Conservation (phyloP, 1,284 basidiomycete genomes). For the Lentinula novae-zelandiae region DNA sequence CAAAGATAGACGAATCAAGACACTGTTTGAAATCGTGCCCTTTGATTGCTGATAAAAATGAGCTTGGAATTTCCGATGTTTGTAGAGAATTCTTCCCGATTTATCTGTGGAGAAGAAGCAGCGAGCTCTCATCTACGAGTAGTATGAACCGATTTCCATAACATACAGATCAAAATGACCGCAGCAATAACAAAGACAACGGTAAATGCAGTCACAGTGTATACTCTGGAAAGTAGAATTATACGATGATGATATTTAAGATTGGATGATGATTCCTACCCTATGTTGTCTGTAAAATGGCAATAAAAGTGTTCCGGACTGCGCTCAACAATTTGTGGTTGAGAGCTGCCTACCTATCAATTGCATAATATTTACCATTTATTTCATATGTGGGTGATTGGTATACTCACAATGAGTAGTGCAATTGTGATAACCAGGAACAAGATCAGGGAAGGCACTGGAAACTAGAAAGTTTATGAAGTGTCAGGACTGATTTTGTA, state of each 20-base stretch:
- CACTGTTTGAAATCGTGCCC: neutral
- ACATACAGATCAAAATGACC: too few species aligned
- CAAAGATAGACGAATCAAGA: neutral
- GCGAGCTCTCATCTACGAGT: too few species aligned
- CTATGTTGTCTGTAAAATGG: slow-evolving; percentile 1
- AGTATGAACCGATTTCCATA: too few species aligned
- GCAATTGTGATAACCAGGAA: too few species aligned
- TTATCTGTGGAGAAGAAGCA: neutral
- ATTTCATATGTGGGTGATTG: too few species aligned
- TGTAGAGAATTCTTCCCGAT: neutral
- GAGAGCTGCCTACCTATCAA: neutral
- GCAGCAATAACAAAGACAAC: slow-evolving; percentile 1
- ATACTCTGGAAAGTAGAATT: neutral
- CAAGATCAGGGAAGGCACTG: too few species aligned
- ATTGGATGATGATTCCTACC: neutral
- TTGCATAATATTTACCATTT: too few species aligned
- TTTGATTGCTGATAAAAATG: neutral
- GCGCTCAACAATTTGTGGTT: neutral
- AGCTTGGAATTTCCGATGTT: neutral
- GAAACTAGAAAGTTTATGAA: too few species aligned
- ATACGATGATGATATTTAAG: neutral
- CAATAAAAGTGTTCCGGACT: neutral
- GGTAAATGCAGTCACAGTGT: neutral
- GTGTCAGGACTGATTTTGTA: too few species aligned
- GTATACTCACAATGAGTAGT: too few species aligned